Evolutionary conservation across 129 eudicot species (phyloP).

Genomic region (Chrysanthemum lavandulifolium): DNA sequence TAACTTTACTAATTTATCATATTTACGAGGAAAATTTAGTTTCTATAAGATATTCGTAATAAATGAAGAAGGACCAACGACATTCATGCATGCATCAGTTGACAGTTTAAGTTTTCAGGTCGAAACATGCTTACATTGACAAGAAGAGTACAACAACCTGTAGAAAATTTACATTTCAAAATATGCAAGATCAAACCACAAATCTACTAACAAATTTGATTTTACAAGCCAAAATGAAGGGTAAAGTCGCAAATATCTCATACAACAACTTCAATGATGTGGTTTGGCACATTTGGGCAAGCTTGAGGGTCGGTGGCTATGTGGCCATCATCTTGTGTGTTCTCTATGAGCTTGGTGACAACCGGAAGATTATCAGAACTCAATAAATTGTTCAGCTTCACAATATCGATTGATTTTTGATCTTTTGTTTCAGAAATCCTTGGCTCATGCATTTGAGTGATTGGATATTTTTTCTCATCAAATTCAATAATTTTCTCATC

Average conservation of each 20-base stretch:
- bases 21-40: too few species aligned
- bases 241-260: not conserved
- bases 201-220: too few species aligned
- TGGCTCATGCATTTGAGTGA: slow-evolving; percentile 18
- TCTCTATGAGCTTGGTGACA: slow-evolving; percentile 24
- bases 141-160: too few species aligned
- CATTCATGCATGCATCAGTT: too few species aligned
- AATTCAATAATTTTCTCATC: slow-evolving; percentile 15
- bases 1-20: too few species aligned
- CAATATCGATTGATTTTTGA: slow-evolving; percentile 45
- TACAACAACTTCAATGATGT: slow-evolving; percentile 11
- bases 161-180: too few species aligned
- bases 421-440: slow-evolving; percentile 19
- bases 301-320: slow-evolving; percentile 17
- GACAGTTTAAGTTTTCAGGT: too few species aligned
- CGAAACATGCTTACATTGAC: too few species aligned
- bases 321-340: not conserved
- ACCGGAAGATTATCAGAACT: slow-evolving; percentile 38
- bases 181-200: too few species aligned
- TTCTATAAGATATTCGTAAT: too few species aligned
- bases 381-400: slow-evolving; percentile 37
- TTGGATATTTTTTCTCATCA: slow-evolving; percentile 25
- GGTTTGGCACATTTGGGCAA: slow-evolving; percentile 3
- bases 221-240: not conserved
- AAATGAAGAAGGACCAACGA: too few species aligned